phyloP scores from a whole-genome alignment of 2,329 filamentous ascomycete species.

The Aspergillus piperis region DNA sequence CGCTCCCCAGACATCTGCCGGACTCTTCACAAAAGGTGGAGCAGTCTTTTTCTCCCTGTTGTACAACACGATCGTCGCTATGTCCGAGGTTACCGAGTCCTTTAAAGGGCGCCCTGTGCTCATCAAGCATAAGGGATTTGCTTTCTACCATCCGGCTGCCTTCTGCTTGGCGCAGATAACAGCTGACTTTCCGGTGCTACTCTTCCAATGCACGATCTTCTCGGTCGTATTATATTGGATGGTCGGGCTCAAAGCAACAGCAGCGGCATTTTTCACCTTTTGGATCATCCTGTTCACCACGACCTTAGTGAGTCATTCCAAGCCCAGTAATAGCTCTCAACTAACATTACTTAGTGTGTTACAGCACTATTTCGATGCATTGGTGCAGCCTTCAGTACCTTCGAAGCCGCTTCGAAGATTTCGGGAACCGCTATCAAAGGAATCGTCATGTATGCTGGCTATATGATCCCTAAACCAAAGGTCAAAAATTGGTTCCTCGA shows the following conservation, averaged over 20 bases:
- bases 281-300: slow-evolving; percentile 54
- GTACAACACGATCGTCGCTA: slow-evolving; percentile 60
- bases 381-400: slow-evolving; percentile 55
- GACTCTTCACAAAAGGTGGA: slow-evolving; percentile 64
- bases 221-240: slow-evolving; percentile 63
- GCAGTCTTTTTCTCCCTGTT: slow-evolving; percentile 64
- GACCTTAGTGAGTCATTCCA: slow-evolving; percentile 46
- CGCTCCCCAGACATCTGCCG: slow-evolving; percentile 56
- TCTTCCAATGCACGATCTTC: slow-evolving; percentile 61
- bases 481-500: slow-evolving; percentile 55
- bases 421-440: slow-evolving; percentile 34
- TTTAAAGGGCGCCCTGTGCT: slow-evolving; percentile 61
- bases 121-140: slow-evolving; percentile 59
- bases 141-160: slow-evolving; percentile 56
- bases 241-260: slow-evolving; percentile 55
- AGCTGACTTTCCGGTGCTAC: slow-evolving; percentile 54
- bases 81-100: slow-evolving; percentile 66
- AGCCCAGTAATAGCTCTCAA: slow-evolving; percentile 5
- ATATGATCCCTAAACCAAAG: slow-evolving; percentile 43
- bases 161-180: slow-evolving; percentile 40
- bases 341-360: slow-evolving; percentile 43
- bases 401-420: slow-evolving; percentile 59
- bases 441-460: slow-evolving; percentile 39
- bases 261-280: slow-evolving; percentile 61
- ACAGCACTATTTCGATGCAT: slow-evolving; percentile 58